A percentile compares a stretch with the other conserved stretches of the same genome.
These are phyloP conservation scores for Litchi chinensis DNA, from an alignment of 345 rosid genomes.

Conservation along the genomic window DNA sequence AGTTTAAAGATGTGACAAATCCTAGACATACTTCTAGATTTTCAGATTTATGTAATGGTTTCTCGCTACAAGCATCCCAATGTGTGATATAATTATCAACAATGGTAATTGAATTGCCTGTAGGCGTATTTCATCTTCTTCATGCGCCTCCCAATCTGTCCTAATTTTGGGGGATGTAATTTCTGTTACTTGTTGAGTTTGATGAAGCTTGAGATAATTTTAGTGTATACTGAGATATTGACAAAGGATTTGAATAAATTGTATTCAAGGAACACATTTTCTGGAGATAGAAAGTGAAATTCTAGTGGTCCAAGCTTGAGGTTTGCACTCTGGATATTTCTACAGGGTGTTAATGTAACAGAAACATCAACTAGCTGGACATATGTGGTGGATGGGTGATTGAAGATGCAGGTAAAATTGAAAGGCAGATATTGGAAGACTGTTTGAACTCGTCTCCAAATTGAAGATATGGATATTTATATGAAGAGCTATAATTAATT, in stretches of 20 bases:
- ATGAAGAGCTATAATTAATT: not conserved
- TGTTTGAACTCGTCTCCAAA: not conserved
- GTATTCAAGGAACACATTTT: not conserved
- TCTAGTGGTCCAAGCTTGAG: not conserved
- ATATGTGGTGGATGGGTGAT: not conserved
- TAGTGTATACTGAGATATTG: not conserved
- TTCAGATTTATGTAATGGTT: not conserved
- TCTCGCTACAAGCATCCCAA: not conserved
- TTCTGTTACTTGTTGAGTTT: not conserved
- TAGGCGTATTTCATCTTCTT: not conserved
- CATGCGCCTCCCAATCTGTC: not conserved
- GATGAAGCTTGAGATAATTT: not conserved
- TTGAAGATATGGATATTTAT: not conserved
- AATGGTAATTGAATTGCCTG: not conserved
- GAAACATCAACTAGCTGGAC: not conserved
- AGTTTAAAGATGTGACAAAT: not conserved
- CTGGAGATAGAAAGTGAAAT: not conserved
- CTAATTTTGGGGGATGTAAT: not conserved
- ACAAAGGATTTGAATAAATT: not conserved
- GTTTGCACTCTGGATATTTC: not conserved
- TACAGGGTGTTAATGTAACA: not conserved
- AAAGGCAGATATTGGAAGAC: not conserved
- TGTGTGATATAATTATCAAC: not conserved
- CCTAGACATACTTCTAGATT: not conserved
- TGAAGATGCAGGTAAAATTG: not conserved